These are phyloP conservation scores for Exophiala calicioides DNA, from an alignment of 2,329 filamentous ascomycete species.

Conservation along the genomic window DNA sequence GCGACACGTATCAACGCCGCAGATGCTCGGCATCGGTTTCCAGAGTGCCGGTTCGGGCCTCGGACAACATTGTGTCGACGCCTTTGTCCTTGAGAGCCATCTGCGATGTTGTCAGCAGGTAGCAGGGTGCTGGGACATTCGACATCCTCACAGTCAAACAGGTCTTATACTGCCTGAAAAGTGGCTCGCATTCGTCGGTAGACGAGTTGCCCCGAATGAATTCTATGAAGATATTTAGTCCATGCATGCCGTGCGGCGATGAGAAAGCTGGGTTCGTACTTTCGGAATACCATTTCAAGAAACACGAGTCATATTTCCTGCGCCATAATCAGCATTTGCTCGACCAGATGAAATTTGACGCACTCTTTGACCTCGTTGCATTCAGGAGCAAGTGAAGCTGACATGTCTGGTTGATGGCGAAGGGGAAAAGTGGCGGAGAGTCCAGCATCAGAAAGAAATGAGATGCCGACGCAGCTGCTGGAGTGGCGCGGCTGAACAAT, in stretches of 20 bases:
- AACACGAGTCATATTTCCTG: constrained; percentile 94
- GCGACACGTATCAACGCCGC: constrained; percentile 40
- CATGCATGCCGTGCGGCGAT: constrained; percentile 19
- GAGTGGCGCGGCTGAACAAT: not conserved
- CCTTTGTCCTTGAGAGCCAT: constrained; percentile 82
- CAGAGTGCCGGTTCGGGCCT: constrained; percentile 83
- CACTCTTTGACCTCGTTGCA: constrained; percentile 97
- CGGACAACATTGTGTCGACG: constrained; percentile 89
- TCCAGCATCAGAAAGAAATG: not conserved
- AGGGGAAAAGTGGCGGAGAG: not conserved
- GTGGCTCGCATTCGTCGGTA: constrained; percentile 78
- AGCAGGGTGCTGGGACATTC: not conserved
- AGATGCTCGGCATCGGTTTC: constrained; percentile 79
- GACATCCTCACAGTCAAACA: constrained; percentile 71
- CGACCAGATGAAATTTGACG: constrained; percentile 36
- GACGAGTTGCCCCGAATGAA: constrained; percentile 84
- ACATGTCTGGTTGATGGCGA: constrained; percentile 61
- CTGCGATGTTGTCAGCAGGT: constrained; percentile 48
- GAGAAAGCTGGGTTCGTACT: constrained; percentile 61
- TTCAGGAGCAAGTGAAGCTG: constrained; percentile 88
- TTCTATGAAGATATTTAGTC: constrained; percentile 57
- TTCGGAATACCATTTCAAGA: constrained; percentile 99
- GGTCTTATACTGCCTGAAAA: constrained; percentile 86
- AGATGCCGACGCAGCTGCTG: not conserved
- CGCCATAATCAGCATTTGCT: no score